phyloP scores from a whole-genome alignment of 176 grass and related monocot species.

The Triticum monococcum region DNA sequence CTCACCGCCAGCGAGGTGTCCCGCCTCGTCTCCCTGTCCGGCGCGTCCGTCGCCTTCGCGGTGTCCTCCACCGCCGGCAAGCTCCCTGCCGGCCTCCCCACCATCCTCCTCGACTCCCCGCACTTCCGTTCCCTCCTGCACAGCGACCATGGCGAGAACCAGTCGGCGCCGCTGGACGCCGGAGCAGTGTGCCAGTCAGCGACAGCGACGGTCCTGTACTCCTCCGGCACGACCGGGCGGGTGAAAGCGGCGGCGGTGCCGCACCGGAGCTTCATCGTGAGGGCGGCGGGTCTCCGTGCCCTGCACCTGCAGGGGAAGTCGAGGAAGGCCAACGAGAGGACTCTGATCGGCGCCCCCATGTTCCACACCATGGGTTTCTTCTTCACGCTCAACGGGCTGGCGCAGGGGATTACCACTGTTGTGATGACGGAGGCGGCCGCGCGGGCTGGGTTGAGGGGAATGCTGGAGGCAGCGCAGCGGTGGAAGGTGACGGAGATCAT shows the following conservation, averaged over 20 bases:
- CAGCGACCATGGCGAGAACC: not conserved
- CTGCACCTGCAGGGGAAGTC: not conserved
- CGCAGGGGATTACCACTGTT: constrained; percentile 49
- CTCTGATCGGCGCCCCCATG: constrained; percentile 39
- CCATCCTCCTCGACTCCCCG: not conserved
- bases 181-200: constrained; percentile 49
- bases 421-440: constrained; percentile 17
- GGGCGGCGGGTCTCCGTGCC: constrained; percentile 25
- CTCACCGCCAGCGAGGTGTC: no score
- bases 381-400: constrained; percentile 25
- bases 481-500: constrained; percentile 42
- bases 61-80: no score
- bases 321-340: not conserved
- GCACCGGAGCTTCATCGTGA: constrained; percentile 59
- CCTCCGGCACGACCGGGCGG: constrained; percentile 64
- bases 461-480: constrained; percentile 41
- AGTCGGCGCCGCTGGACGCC: not conserved
- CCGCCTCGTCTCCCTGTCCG: no score
- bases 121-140: constrained; percentile 39
- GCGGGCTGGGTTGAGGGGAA: constrained; percentile 1
- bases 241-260: constrained; percentile 63
- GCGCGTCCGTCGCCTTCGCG: no score
- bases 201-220: constrained; percentile 60
- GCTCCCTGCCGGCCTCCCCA: no score
- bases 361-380: constrained; percentile 76